Percentiles rank a stretch among this genome's conserved stretches.
These are phyloP conservation scores for Gentiana macrophylla DNA, from an alignment of 257 asterid genomes.

Conservation along the genomic window DNA sequence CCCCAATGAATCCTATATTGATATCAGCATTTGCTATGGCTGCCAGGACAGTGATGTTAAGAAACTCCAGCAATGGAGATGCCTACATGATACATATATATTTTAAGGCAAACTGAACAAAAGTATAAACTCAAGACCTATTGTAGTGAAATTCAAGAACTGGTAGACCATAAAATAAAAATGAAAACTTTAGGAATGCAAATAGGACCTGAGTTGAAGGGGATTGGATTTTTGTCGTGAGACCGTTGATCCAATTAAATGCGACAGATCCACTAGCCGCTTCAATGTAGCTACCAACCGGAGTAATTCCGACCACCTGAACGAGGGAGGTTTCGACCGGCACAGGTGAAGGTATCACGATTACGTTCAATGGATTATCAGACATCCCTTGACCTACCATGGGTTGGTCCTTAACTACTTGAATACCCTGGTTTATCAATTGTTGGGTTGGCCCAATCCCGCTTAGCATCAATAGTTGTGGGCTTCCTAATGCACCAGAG, in stretches of 20 bases:
- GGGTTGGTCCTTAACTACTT: conserved; percentile 26
- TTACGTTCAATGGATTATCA: conserved; percentile 65
- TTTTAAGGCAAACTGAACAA: too few species aligned
- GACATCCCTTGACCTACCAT: conserved; percentile 72
- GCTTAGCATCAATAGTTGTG: conserved; percentile 63
- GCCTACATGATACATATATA: conserved; percentile 14
- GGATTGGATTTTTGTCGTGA: neutral
- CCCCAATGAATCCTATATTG: conserved; percentile 35
- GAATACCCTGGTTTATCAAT: conserved; percentile 13
- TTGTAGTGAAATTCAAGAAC: too few species aligned
- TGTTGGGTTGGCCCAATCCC: conserved; percentile 41
- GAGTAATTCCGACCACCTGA: conserved; percentile 54
- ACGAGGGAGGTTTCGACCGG: conserved; percentile 44
- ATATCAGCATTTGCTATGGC: neutral
- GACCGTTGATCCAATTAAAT: conserved; percentile 22
- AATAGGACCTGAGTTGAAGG: too few species aligned
- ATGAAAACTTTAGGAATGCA: too few species aligned
- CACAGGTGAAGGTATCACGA: conserved; percentile 42
- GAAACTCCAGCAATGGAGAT: conserved; percentile 6
- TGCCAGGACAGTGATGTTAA: conserved; percentile 8
- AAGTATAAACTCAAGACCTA: too few species aligned
- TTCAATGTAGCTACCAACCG: conserved; percentile 48
- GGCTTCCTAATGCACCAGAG: conserved; percentile 89
- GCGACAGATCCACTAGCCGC: conserved; percentile 39
- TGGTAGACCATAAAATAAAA: too few species aligned